Conservation (phyloP, 169 alveolate genomes). For the Theileria luwenshuni region DNA sequence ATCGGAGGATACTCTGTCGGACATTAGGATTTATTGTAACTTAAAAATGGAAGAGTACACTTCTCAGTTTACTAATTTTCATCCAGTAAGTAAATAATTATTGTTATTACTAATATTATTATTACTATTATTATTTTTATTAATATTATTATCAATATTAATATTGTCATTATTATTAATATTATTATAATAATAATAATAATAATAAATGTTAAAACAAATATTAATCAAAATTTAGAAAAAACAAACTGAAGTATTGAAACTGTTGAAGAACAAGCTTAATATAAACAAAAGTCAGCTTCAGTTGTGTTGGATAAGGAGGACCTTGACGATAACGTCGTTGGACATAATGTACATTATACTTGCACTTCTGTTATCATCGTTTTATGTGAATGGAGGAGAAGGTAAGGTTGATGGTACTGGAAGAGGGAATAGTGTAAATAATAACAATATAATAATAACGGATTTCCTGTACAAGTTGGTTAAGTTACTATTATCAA, state of each 20-base stretch:
- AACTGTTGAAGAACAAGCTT: constrained; percentile 42
- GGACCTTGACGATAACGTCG: constrained; percentile 42
- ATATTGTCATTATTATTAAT: neutral
- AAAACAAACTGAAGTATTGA: constrained; percentile 52
- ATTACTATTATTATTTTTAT: neutral
- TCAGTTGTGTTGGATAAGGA: constrained; percentile 62
- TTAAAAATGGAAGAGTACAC: constrained; percentile 62
- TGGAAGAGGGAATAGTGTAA: neutral
- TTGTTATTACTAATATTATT: neutral
- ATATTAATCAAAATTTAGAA: neutral
- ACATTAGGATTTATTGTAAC: constrained; percentile 61
- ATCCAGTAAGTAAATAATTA: constrained; percentile 16
- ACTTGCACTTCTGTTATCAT: constrained; percentile 7
- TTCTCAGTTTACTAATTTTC: constrained; percentile 51
- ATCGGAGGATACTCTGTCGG: constrained; percentile 50
- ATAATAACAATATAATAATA: constrained; percentile 30
- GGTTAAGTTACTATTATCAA: neutral
- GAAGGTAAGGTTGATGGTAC: too few species aligned
- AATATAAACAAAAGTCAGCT: constrained; percentile 20
- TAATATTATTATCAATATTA: neutral
- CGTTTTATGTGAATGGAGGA: neutral
- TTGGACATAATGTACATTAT: constrained; percentile 60
- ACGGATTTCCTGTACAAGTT: constrained; percentile 56
- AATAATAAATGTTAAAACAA: too few species aligned
- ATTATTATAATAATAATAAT: too few species aligned